Evolutionary conservation across 805 yeast species (phyloP), one percentile per base, ranked within the genome.

Genomic region (Candida schatavii): DNA sequence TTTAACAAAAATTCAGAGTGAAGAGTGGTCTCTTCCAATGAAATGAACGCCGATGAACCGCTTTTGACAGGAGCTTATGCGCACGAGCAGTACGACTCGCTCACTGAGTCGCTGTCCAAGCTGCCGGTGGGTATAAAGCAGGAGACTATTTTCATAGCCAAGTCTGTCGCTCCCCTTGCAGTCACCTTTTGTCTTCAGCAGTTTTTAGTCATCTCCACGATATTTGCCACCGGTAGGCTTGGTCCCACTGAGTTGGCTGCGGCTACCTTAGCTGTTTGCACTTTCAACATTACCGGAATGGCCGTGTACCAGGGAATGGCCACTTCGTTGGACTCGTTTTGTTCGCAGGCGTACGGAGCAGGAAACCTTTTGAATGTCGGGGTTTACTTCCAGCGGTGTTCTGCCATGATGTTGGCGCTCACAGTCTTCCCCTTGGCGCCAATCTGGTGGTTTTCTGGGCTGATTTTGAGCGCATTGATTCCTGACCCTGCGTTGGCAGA

Each of bases 291-390:
- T 46, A 82, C 90, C 0, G 77, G 74, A 0, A 74, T 83, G 46
- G 88, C 93, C 1, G 68, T 85, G 19, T 81, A 85, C 54, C 91
- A 85, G 55, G 95, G 95, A 3, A 75, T 86, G 50, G 79, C 93
- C 1, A 85, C 95, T 0, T 81, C 88, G 42, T 66, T 87, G 41
- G 95, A 87, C 57, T 84, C 93, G 0, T 68, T 86, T 22, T 85
- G 91, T 55, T 82, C 95, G 0, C 95, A 86, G 58, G 90, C 95
- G 0, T 87, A 74, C 56, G 95, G 95, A 5, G 82, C 90, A 4
- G 86, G 87, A 6, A 76, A 83, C 42, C 71, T 68, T 40, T 67
- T 74, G 30, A 70, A 79, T 44, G 93, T 87, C 2, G 93, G 95
- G 0, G 58, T 81, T 17, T 86, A 85, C 58, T 70, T 83, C 54